Base-by-base conservation (phyloP, 352 stramenopile species). In the Phytophthora parvispora region DNA sequence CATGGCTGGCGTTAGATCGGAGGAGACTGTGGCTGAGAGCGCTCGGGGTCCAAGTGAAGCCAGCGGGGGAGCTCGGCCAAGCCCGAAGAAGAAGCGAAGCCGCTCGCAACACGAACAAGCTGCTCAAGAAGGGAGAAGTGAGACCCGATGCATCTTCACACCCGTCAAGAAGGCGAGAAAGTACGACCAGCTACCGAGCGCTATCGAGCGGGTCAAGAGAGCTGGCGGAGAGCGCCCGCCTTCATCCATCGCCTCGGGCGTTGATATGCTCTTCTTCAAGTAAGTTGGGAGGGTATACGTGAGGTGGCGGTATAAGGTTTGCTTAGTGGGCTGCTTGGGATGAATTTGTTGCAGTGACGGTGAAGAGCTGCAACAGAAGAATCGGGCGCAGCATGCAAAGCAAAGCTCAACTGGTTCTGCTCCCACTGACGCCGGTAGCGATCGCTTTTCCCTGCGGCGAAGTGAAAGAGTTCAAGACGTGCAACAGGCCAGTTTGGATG, bases 101-200 rank as follows among this genome's bases (percentile, higher is more conserved):
- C 36, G 13, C 24, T 50, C 20, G 49, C 20, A 64, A 49, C 6
- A 62, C 13, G 40, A 56, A 40, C 13, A 56, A 64, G 25, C 32
- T 15, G n/a, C 20, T 42, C 22, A 47, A 38, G 51, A 64, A 25
- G 38, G 20, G 48, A 67, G 45, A 50, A 67, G 31, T 27, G 49
- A 66, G 3, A 63, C 25, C 20, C 52, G 80, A 60, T 90, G 82
- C 28, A 80, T 88, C 27, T 90, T 90, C 51, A 90, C 82, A 12
- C 82, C 82, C 12, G 61, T 87, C 3, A 90, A 90, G 52, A 68
- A 81, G 51, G 43, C 62, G n/a, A 83, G 76, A 57, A 76, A 75
- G 49, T 67, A 54, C 20, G 51, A 65, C 10, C 54, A 61, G 6
- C 22, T 40, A 55, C 15, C 29, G 45, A 22, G 29, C 43, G 36